Evolutionary conservation across 2,329 filamentous ascomycete species (phyloP).

Genomic region (Claviceps citrina): DNA sequence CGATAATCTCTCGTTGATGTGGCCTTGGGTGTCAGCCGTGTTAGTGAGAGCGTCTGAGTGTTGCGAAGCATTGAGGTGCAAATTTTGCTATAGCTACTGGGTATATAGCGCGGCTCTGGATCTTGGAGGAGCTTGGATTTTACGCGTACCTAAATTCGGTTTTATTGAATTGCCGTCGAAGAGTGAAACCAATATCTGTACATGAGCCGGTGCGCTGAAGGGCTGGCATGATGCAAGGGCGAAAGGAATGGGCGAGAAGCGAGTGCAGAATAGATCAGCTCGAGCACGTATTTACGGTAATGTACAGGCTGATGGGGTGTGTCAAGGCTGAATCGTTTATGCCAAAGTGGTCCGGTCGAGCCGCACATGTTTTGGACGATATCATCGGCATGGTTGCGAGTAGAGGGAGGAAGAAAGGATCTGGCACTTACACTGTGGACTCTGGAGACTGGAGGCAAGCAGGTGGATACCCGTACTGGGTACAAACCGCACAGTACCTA

Average conservation of each 20-base stretch:
- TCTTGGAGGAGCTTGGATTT: not conserved
- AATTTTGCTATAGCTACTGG: too few relatives aligned
- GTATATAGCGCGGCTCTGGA: not conserved
- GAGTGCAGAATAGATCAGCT: not conserved
- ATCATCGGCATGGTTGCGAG: too few relatives aligned
- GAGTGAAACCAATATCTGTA: slow-evolving; percentile 57
- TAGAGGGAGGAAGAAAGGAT: too few relatives aligned
- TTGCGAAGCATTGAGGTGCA: not conserved
- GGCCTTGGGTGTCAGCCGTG: slow-evolving; percentile 40
- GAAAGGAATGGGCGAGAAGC: not conserved
- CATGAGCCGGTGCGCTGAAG: slow-evolving; percentile 32
- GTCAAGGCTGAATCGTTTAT: too few relatives aligned
- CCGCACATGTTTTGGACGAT: too few relatives aligned
- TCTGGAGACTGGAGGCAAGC: too few relatives aligned
- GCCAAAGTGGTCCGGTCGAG: too few relatives aligned
- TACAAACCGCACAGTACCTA: too few relatives aligned
- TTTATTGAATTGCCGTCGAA: slow-evolving; percentile 60
- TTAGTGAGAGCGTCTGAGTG: not conserved
- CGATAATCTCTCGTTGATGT: slow-evolving; percentile 74
- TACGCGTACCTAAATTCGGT: slow-evolving; percentile 47
- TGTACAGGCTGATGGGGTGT: too few relatives aligned
- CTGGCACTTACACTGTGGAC: too few relatives aligned
- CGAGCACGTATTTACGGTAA: too few relatives aligned
- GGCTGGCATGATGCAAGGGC: slow-evolving; percentile 20
- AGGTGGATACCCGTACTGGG: too few relatives aligned